These are phyloP conservation scores for Geranium incanum DNA, from an alignment of 441 rosid species.

Conservation along the genomic window DNA sequence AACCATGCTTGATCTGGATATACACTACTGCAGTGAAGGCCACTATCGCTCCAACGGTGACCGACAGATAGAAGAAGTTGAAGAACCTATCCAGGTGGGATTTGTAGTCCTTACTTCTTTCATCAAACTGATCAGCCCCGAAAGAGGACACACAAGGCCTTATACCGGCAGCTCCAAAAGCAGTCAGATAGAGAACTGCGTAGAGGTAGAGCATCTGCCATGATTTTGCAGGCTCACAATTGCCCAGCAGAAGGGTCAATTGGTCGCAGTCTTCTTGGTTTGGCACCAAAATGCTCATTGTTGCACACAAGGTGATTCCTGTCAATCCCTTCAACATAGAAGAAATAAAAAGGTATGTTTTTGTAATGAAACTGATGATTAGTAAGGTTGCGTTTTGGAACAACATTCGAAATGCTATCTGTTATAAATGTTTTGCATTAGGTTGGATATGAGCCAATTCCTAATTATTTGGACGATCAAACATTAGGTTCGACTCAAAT, in stretches of 20 bases:
- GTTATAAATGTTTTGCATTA: no score
- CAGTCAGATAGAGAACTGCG: slow-evolving; percentile 67
- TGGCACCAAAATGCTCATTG: slow-evolving; percentile 52
- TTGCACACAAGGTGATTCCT: slow-evolving; percentile 73
- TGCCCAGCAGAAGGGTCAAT: slow-evolving; percentile 61
- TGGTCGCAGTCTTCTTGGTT: slow-evolving; percentile 57
- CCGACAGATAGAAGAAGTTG: slow-evolving; percentile 86
- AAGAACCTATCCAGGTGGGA: slow-evolving; percentile 79
- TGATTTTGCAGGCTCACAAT: slow-evolving; percentile 61
- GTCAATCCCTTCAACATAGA: slow-evolving; percentile 56
- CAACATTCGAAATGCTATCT: not conserved
- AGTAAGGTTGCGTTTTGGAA: no score
- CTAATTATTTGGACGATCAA: not conserved
- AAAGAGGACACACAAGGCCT: slow-evolving; percentile 92
- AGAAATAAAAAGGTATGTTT: not conserved
- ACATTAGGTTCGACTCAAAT: not conserved
- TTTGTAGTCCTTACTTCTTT: slow-evolving; percentile 61
- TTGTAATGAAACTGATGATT: not conserved
- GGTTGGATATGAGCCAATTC: no score
- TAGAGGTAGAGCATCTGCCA: slow-evolving; percentile 84
- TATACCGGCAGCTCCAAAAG: slow-evolving; percentile 89
- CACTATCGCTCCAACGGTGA: slow-evolving; percentile 73
- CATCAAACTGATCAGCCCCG: slow-evolving; percentile 96
- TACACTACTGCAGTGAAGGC: slow-evolving; percentile 88
- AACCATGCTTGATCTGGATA: slow-evolving; percentile 68